Percentiles rank a stretch among this genome's conserved stretches.
These are phyloP conservation scores for Lactifluus subvellereus DNA, from an alignment of 768 basidiomycete species.

Conservation along the genomic window DNA sequence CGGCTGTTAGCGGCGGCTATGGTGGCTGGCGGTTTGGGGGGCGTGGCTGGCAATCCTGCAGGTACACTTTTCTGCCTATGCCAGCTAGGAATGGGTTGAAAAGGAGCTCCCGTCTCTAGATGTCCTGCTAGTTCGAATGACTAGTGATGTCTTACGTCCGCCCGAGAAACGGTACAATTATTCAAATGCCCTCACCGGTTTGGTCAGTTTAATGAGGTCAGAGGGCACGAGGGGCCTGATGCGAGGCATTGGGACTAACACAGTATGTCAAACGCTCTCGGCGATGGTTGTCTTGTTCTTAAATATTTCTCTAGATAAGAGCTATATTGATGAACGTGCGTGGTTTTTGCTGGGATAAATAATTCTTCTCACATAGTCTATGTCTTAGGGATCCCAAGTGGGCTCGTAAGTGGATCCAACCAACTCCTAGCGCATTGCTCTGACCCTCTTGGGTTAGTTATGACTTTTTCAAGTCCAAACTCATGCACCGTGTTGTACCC, in stretches of 20 bases:
- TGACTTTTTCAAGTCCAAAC: slow-evolving; percentile 63
- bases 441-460: slow-evolving; percentile 42
- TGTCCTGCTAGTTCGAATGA: slow-evolving; percentile 79
- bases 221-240: slow-evolving; percentile 67
- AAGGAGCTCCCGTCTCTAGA: slow-evolving; percentile 35
- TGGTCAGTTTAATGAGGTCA: slow-evolving; percentile 55
- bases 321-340: slow-evolving; percentile 74
- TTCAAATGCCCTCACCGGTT: slow-evolving; percentile 68
- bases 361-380: slow-evolving; percentile 10
- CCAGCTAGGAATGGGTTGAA: neutral
- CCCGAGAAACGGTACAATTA: slow-evolving; percentile 73
- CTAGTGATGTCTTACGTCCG: slow-evolving; percentile 73
- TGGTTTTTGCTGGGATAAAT: slow-evolving; percentile 20
- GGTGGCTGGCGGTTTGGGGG: slow-evolving; percentile 74
- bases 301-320: slow-evolving; percentile 37
- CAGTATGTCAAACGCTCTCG: slow-evolving; percentile 38
- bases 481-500: slow-evolving; percentile 50
- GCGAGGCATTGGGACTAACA: slow-evolving; percentile 75
- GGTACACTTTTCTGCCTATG: slow-evolving; percentile 35
- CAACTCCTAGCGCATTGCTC: neutral
- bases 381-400: slow-evolving; percentile 64
- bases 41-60: slow-evolving; percentile 80
- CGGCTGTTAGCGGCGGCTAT: slow-evolving; percentile 59
- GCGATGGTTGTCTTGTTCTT: slow-evolving; percentile 13
- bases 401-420: slow-evolving; percentile 56